Evolutionary conservation across 2,329 filamentous ascomycete species (phyloP), one percentile per base, ranked within the genome.

Genomic region (Juglanconis oblonga): DNA sequence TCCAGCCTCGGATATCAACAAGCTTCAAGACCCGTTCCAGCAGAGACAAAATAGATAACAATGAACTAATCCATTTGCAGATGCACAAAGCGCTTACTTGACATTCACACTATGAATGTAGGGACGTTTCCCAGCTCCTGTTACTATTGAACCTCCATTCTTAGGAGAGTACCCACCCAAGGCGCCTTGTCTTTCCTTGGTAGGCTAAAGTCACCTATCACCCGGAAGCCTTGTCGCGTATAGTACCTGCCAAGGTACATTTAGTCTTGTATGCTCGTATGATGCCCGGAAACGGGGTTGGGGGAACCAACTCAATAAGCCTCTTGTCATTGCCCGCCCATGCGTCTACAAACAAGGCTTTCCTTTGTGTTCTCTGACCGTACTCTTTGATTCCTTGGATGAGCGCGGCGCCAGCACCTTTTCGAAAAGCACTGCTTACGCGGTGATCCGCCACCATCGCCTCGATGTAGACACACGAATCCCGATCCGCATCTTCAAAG

Each of bases 261-360:
- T 44, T 24, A 42, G 29, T 45, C 35, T 14, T 53, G 29, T 9
- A 53, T 7, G 8, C 38, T 42, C 35, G 14, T 24, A 24, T 24
- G 24, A 24, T 24, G 24, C 0, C 24, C 24, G 24, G 24, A 24
- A 24, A 24, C 24, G 17, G 13, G 24, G 13, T 29, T 8, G n/a
- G 17, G 8, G 3, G 42, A 35, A 53, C 52, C 24, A 29, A 53
- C 52, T 36, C n/a, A 5, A 53, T 44, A 6, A 53, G 29, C 24
- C n/a, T 53, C 38, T 29, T 44, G 14, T 53, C 38, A 53, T 53
- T 53, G 29, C 52, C 52, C 38, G 52, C 52, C 52, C 52, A 53
- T 33, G 38, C 52, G 7, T 53, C 52, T 29, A 53, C 52, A 13
- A 53, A 53, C 35, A 53, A 14, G 9, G 29, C 52, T 29, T 13